Conservation (phyloP, 2,329 filamentous ascomycete species). For the Dactylellina cionopaga region DNA sequence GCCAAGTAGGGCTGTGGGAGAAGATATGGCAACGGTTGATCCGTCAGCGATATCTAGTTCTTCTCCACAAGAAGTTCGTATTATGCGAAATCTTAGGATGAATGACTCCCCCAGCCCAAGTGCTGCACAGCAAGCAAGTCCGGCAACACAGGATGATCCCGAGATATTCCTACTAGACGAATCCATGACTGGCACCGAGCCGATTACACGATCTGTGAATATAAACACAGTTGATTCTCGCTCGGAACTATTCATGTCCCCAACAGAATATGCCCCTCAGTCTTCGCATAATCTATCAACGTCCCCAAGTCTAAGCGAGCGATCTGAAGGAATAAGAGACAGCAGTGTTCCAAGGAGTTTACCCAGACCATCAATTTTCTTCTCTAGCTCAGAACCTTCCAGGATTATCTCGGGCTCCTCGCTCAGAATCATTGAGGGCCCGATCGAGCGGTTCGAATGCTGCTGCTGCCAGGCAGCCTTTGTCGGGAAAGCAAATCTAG, state of each 20-base stretch:
- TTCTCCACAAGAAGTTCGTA: conserved; percentile 33
- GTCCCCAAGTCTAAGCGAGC: neutral
- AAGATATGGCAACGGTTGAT: neutral
- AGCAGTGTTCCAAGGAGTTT: neutral
- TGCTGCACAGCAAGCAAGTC: neutral
- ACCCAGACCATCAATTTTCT: neutral
- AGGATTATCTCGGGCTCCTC: neutral
- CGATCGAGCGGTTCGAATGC: conserved; percentile 17
- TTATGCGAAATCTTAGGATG: conserved; percentile 24
- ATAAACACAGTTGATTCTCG: neutral
- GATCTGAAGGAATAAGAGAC: neutral
- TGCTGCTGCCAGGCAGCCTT: conserved; percentile 33
- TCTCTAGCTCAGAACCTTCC: conserved; percentile 32
- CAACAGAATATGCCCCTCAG: conserved; percentile 3
- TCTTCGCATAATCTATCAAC: neutral
- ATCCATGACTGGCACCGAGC: neutral
- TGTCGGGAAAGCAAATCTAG: conserved; percentile 3
- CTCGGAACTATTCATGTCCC: conserved; percentile 1
- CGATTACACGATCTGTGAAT: neutral
- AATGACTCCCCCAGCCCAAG: conserved; percentile 17
- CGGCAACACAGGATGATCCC: conserved; percentile 22
- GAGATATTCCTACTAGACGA: conserved; percentile 32
- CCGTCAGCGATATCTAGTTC: conserved; percentile 7
- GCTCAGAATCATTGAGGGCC: neutral
- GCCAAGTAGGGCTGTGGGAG: neutral